phyloP scores from a whole-genome alignment of 305 asterid species.

The Solanum aculeatissimum region DNA sequence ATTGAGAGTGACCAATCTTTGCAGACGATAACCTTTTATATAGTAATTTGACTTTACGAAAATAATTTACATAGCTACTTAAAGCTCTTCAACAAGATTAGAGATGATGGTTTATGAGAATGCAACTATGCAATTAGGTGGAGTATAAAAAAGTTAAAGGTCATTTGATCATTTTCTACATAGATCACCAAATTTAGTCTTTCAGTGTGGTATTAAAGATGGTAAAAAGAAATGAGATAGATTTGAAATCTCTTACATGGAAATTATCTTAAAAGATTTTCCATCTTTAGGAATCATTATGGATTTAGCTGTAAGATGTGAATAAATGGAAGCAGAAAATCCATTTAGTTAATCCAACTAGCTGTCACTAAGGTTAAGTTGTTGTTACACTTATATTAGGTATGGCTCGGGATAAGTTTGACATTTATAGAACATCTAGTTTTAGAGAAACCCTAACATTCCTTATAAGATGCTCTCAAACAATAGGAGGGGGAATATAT shows the following conservation, averaged over 20 bases:
- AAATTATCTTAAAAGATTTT: not conserved
- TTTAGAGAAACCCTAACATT: not conserved
- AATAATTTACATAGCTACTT: not conserved
- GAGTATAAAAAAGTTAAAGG: not conserved
- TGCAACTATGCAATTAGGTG: conserved; percentile 18
- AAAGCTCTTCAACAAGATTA: not conserved
- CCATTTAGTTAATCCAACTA: not conserved
- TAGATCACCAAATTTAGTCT: not conserved
- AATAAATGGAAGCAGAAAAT: not conserved
- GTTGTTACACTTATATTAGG: not conserved
- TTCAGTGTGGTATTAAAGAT: not conserved
- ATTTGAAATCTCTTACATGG: not conserved
- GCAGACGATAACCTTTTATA: not conserved
- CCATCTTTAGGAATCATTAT: not conserved
- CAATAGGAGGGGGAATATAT: not conserved
- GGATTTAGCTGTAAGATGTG: not conserved
- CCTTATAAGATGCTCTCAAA: not conserved
- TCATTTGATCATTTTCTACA: not conserved
- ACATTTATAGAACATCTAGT: not conserved
- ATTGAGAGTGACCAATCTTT: not conserved
- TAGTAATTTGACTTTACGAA: not conserved
- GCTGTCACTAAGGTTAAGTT: not conserved
- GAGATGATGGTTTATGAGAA: not conserved
- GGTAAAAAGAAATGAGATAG: not conserved
- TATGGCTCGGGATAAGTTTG: not conserved